These are phyloP conservation scores for Isabelozyma rhagii DNA, from an alignment of 805 yeast genomes.

Conservation along the genomic window DNA sequence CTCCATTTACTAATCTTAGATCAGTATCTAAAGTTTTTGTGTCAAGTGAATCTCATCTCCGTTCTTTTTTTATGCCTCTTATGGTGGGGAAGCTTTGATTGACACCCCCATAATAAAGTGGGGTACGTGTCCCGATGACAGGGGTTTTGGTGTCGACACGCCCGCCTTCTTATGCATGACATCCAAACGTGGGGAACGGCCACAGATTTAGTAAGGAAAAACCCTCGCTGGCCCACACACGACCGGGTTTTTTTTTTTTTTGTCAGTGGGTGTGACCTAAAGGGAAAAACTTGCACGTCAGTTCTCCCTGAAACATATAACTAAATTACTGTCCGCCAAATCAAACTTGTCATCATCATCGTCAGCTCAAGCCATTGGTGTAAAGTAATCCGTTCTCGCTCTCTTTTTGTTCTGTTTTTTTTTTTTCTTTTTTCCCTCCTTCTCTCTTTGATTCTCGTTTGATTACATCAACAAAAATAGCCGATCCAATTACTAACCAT, in stretches of 20 bases:
- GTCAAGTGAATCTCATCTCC: neutral
- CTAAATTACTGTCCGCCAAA: neutral
- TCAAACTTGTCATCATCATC: neutral
- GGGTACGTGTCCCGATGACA: neutral
- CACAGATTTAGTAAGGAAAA: neutral
- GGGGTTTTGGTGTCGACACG: too few species aligned
- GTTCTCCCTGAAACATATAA: neutral
- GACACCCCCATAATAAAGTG: neutral
- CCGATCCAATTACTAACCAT: constrained; percentile 28
- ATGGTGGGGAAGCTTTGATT: neutral
- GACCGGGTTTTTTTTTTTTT: neutral
- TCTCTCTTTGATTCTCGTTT: neutral
- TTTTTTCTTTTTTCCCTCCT: neutral
- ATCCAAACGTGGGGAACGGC: neutral
- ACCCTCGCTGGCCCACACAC: neutral
- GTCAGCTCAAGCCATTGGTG: too few species aligned
- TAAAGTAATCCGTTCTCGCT: neutral
- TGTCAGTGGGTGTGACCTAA: neutral
- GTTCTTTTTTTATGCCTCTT: neutral
- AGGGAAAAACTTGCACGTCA: neutral
- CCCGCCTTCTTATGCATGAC: neutral
- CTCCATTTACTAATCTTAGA: constrained; percentile 1
- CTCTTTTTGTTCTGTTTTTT: neutral
- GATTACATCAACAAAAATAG: neutral
- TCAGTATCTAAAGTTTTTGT: neutral